A percentile compares a stretch with the other conserved stretches of the same genome.
These are phyloP conservation scores for Sungouiella thailandica DNA, from an alignment of 805 yeast genomes.

Conservation along the genomic window DNA sequence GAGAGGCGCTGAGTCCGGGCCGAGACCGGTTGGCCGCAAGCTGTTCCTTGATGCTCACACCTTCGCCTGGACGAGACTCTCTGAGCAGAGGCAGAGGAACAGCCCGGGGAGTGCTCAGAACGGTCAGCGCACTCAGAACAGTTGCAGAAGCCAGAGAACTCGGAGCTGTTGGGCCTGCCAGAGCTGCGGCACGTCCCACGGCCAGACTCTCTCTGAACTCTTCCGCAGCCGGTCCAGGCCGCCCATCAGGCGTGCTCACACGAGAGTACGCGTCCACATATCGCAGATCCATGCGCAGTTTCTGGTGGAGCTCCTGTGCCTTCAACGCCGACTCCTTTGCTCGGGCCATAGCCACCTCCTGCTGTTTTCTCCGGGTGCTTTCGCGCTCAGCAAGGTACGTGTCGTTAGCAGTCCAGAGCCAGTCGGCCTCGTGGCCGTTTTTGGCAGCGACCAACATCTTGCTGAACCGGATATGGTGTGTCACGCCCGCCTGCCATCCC, in stretches of 20 bases:
- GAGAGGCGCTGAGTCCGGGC: slow-evolving; percentile 1
- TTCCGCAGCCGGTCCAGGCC: slow-evolving; percentile 39
- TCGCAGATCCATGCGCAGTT: slow-evolving; percentile 31
- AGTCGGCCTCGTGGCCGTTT: slow-evolving; percentile 71
- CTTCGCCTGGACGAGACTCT: slow-evolving; percentile 2
- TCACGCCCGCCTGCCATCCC: slow-evolving; percentile 95
- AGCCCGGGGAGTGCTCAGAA: slow-evolving; percentile 11
- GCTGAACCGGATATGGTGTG: slow-evolving; percentile 83
- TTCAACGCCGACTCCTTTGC: slow-evolving; percentile 52
- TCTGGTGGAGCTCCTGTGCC: slow-evolving; percentile 46
- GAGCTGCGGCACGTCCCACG: too few species aligned
- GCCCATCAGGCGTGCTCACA: slow-evolving; percentile 7
- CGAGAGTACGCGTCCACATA: neutral
- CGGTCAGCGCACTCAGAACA: slow-evolving; percentile 17
- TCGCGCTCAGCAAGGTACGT: slow-evolving; percentile 80
- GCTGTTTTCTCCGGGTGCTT: slow-evolving; percentile 52
- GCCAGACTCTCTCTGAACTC: slow-evolving; percentile 27
- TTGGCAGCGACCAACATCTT: slow-evolving; percentile 72
- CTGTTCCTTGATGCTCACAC: slow-evolving; percentile 38
- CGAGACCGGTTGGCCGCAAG: slow-evolving; percentile 42
- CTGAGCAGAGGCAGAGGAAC: neutral
- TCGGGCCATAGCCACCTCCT: slow-evolving; percentile 57
- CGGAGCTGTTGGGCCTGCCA: too few species aligned
- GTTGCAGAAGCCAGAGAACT: too few species aligned
- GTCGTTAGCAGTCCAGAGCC: slow-evolving; percentile 93